Evolutionary conservation across 2,329 filamentous ascomycete species (phyloP).

Genomic region (Microcyclosporella mali): DNA sequence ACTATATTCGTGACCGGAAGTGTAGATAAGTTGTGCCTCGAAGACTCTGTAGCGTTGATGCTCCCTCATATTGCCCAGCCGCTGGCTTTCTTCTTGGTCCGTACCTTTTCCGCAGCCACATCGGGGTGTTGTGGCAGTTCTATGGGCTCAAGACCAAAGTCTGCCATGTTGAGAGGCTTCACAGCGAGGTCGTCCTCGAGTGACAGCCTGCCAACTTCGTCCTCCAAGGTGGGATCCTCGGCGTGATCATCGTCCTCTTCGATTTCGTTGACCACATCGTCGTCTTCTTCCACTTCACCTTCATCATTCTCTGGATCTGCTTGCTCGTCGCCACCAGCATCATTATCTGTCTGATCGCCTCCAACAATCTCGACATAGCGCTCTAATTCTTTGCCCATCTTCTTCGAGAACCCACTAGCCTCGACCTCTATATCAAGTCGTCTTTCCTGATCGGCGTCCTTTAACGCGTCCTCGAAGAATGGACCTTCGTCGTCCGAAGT

Average conservation of each 20-base stretch:
- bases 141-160: constrained; percentile 25
- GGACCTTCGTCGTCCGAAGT: constrained; percentile 74
- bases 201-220: constrained; percentile 19
- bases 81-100: constrained; percentile 32
- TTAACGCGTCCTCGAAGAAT: constrained; percentile 77
- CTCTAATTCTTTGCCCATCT: constrained; percentile 92
- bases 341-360: constrained; percentile 40
- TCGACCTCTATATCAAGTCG: constrained; percentile 83
- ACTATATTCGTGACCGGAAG: too few relatives aligned
- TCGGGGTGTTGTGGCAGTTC: constrained; percentile 27
- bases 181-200: constrained; percentile 15
- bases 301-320: constrained; percentile 34
- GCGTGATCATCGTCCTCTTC: constrained; percentile 15
- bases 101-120: constrained; percentile 26
- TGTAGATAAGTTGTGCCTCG: too few relatives aligned
- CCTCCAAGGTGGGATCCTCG: constrained; percentile 20
- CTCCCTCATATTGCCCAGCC: constrained; percentile 33
- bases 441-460: constrained; percentile 59
- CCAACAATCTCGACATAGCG: constrained; percentile 72
- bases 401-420: constrained; percentile 91
- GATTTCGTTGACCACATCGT: constrained; percentile 10
- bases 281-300: constrained; percentile 36
- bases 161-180: constrained; percentile 12
- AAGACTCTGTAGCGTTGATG: too few relatives aligned
- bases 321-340: constrained; percentile 32